These are phyloP conservation scores for Endoconidiophora polonica DNA, from an alignment of 2,329 filamentous ascomycete genomes.

Conservation along the genomic window DNA sequence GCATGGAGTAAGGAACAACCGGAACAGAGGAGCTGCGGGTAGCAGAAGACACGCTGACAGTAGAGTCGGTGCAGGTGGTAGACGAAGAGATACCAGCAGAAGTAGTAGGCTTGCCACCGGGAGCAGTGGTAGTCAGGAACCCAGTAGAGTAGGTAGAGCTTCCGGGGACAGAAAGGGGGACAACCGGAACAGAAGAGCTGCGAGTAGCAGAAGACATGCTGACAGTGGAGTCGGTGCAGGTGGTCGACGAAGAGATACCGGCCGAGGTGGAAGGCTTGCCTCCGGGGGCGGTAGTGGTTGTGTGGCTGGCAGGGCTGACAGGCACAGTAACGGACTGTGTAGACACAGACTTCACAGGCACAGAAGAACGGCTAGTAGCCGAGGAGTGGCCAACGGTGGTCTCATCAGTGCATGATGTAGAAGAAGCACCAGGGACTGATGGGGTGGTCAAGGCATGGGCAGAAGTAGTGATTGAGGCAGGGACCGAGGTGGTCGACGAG, in stretches of 20 bases:
- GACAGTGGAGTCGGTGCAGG: constrained; percentile 27
- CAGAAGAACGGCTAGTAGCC: too few relatives aligned
- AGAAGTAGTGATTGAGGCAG: not conserved
- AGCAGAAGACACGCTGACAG: too few relatives aligned
- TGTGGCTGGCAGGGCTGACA: not conserved
- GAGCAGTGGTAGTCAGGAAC: not conserved
- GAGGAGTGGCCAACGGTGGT: too few relatives aligned
- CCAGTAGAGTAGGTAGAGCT: not conserved
- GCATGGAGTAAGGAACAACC: too few relatives aligned
- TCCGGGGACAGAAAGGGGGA: not conserved
- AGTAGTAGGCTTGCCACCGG: not conserved
- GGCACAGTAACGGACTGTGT: not conserved
- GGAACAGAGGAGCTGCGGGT: not conserved
- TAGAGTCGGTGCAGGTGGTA: too few relatives aligned
- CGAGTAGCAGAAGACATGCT: too few relatives aligned
- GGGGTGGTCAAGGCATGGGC: not conserved
- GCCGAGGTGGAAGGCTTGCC: not conserved
- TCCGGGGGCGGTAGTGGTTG: not conserved
- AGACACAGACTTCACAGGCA: not conserved
- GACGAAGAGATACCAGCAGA: not conserved
- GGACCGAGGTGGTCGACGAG: constrained; percentile 1
- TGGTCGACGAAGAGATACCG: constrained; percentile 14
- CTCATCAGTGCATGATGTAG: not conserved
- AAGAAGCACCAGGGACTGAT: not conserved
- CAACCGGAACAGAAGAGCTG: not conserved